Evolutionary conservation across 306 rosid genomes (phyloP).

Genomic region (Gillenia trifoliata): DNA sequence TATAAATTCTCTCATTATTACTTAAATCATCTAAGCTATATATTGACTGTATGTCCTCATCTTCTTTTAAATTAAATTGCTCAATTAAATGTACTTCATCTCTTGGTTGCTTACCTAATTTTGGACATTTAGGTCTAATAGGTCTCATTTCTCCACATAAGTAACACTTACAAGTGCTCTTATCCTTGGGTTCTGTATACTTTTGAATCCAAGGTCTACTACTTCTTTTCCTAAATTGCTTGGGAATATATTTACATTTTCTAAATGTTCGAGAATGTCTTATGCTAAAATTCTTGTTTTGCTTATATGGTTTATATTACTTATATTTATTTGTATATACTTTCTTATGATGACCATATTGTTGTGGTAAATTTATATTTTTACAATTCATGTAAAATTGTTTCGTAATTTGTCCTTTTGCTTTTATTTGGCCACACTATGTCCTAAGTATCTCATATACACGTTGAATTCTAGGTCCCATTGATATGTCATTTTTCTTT

Average conservation of each 20-base stretch:
- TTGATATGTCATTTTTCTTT: neutral
- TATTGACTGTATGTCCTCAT: neutral
- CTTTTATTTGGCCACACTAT: neutral
- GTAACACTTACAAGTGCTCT: neutral
- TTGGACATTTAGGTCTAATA: no score
- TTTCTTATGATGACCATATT: no score
- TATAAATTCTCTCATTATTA: neutral
- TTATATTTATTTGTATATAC: no score
- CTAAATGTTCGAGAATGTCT: neutral
- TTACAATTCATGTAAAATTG: neutral
- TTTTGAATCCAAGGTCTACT: neutral
- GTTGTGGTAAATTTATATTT: no score
- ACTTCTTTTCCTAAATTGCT: neutral
- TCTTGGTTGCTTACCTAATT: no score
- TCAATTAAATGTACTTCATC: no score
- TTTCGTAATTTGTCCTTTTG: neutral
- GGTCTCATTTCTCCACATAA: no score
- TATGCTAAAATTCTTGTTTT: neutral
- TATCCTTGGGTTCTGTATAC: neutral
- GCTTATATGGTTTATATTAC: no score
- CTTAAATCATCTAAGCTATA: neutral
- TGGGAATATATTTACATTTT: neutral
- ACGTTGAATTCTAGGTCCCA: neutral
- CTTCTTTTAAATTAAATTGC: no score
- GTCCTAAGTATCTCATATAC: neutral